These are phyloP conservation scores for Trichoderma sp. DNA, from an alignment of 2,329 filamentous ascomycete genomes.

Conservation along the genomic window DNA sequence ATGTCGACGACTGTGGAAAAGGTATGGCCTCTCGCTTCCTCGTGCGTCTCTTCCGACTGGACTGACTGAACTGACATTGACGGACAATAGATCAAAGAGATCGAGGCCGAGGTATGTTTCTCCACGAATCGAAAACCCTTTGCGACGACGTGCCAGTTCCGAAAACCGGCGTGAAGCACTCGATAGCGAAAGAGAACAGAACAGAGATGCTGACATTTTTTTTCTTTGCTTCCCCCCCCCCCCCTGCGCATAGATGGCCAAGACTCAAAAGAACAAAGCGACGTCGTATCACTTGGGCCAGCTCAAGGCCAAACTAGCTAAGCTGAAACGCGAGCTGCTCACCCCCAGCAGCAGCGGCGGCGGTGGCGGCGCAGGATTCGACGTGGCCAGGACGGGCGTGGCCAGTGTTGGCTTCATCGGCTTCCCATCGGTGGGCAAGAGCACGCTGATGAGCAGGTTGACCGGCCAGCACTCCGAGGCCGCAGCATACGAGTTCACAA, in stretches of 20 bases:
- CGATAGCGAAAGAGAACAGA: background rate
- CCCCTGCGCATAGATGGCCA: conserved; percentile 71
- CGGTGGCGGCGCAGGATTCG: conserved; percentile 85
- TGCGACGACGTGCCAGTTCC: background rate
- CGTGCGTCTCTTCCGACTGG: background rate
- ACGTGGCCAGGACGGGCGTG: conserved; percentile 96
- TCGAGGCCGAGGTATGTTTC: conserved; percentile 82
- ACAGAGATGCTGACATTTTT: conserved; percentile 24
- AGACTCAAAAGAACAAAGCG: conserved; percentile 96
- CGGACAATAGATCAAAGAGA: conserved; percentile 80
- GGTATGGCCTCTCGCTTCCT: conserved; percentile 48
- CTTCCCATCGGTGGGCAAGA: conserved; percentile 97
- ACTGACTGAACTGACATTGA: conserved; percentile 19
- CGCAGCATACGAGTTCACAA: conserved; percentile 98
- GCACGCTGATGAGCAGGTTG: conserved; percentile 91
- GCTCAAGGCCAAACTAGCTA: conserved; percentile 96
- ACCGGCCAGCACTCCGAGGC: conserved; percentile 97
- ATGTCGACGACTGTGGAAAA: conserved; percentile 99
- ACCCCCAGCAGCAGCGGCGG: conserved; percentile 83
- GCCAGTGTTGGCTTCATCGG: conserved; percentile 97
- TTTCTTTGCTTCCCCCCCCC: background rate
- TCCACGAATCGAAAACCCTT: background rate
- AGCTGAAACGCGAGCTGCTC: conserved; percentile 93
- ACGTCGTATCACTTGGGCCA: conserved; percentile 93
- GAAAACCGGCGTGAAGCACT: background rate